These are phyloP conservation scores for Gossypium turneri DNA, from an alignment of 345 rosid genomes.

Conservation along the genomic window DNA sequence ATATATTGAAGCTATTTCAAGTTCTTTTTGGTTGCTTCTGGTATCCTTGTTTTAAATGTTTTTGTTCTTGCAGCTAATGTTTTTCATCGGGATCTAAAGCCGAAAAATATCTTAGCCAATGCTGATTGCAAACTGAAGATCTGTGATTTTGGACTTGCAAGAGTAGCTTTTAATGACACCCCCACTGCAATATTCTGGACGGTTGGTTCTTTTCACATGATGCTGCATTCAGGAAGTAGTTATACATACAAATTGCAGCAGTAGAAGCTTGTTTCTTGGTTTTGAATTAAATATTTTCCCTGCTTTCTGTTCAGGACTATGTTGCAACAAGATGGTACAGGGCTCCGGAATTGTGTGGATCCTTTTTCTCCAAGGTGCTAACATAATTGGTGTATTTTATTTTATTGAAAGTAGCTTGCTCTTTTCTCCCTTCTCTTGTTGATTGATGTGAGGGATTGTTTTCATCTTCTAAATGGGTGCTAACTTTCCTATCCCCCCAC, in stretches of 20 bases:
- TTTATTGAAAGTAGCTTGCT: slow-evolving; percentile 25
- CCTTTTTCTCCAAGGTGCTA: slow-evolving; percentile 89
- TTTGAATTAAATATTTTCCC: not conserved
- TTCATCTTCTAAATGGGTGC: not conserved
- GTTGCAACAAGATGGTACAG: slow-evolving; percentile 98
- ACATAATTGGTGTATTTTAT: slow-evolving; percentile 17
- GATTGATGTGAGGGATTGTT: not conserved
- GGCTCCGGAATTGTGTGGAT: slow-evolving; percentile 96
- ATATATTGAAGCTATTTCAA: not conserved
- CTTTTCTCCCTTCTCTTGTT: slow-evolving; percentile 16
- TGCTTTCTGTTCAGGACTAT: slow-evolving; percentile 57
- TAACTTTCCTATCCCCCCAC: not conserved
- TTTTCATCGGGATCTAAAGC: slow-evolving; percentile 89
- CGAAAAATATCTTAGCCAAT: slow-evolving; percentile 89
- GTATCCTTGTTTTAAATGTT: not conserved
- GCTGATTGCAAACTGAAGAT: slow-evolving; percentile 95
- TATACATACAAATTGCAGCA: not conserved
- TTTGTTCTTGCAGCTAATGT: slow-evolving; percentile 57
- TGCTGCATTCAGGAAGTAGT: not conserved
- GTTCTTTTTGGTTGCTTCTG: slow-evolving; percentile 2
- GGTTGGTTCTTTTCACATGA: slow-evolving; percentile 27
- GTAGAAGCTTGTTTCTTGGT: not conserved
- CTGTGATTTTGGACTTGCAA: slow-evolving; percentile 98
- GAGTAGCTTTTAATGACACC: slow-evolving; percentile 91
- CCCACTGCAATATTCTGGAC: slow-evolving; percentile 98